Conservation (phyloP, 2,329 filamentous ascomycete genomes). For the Paecilomyces niveus region DNA sequence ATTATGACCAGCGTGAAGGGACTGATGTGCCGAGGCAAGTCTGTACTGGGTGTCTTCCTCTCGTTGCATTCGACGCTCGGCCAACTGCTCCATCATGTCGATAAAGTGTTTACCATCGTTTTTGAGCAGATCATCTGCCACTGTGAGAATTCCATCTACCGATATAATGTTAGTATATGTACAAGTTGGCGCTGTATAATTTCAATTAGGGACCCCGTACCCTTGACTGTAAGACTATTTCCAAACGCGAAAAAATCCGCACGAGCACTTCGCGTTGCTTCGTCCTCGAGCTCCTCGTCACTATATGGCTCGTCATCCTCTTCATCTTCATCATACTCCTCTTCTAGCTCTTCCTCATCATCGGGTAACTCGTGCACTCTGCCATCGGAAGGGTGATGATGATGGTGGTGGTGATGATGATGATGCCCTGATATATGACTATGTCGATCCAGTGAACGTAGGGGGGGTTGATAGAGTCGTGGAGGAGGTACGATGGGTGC, state of each 20-base stretch:
- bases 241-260: constrained; percentile 97
- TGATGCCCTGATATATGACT: constrained; percentile 49
- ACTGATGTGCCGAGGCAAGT: constrained; percentile 51
- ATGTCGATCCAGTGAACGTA: constrained; percentile 50
- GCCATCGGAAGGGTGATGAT: constrained; percentile 60
- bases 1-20: constrained; percentile 63
- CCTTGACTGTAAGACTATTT: constrained; percentile 92
- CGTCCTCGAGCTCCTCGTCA: constrained; percentile 57
- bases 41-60: constrained; percentile 80
- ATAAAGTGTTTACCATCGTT: constrained; percentile 99
- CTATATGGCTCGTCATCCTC: constrained; percentile 64
- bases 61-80: constrained; percentile 92
- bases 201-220: constrained; percentile 33
- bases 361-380: constrained; percentile 58
- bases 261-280: constrained; percentile 54
- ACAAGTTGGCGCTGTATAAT: background rate
- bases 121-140: constrained; percentile 95
- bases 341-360: constrained; percentile 47
- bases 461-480: constrained; percentile 53
- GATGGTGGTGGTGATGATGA: constrained; percentile 32
- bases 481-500: constrained; percentile 63
- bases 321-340: constrained; percentile 51
- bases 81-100: constrained; percentile 99
- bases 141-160: constrained; percentile 86
- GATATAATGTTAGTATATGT: constrained; percentile 5